Conservation (phyloP, 2,329 filamentous ascomycete genomes). For the Waltergamsia citrina region DNA sequence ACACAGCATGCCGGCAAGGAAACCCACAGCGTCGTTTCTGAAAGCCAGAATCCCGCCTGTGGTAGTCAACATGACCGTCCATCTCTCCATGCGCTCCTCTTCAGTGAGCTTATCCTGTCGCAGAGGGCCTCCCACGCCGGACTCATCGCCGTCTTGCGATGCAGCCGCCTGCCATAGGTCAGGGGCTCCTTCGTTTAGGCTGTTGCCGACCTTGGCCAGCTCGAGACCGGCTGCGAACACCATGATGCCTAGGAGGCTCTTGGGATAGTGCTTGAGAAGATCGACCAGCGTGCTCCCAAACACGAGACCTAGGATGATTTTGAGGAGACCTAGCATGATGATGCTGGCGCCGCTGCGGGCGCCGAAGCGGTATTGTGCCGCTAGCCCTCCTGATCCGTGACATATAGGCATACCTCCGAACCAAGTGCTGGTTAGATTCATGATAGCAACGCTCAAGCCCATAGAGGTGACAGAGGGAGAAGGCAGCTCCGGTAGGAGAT, state of each 20-base stretch:
- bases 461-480: slow-evolving; percentile 66
- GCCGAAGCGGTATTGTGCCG: slow-evolving; percentile 85
- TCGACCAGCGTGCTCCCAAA: slow-evolving; percentile 67
- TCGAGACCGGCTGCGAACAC: slow-evolving; percentile 85
- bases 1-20: slow-evolving; percentile 72
- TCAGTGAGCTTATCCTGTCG: slow-evolving; percentile 48
- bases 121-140: slow-evolving; percentile 19
- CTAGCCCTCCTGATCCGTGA: slow-evolving; percentile 84
- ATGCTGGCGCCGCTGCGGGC: slow-evolving; percentile 80
- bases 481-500: slow-evolving; percentile 62
- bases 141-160: slow-evolving; percentile 21
- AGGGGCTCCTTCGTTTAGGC: slow-evolving; percentile 62
- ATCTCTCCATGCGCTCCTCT: slow-evolving; percentile 62
- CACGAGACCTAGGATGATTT: slow-evolving; percentile 65
- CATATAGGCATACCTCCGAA: slow-evolving; percentile 94
- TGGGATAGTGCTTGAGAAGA: slow-evolving; percentile 65
- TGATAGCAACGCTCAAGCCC: slow-evolving; percentile 69
- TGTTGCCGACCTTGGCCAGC: slow-evolving; percentile 75
- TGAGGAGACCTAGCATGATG: slow-evolving; percentile 67
- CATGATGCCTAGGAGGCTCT: slow-evolving; percentile 72
- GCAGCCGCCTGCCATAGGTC: slow-evolving; percentile 49
- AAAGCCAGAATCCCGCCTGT: slow-evolving; percentile 75
- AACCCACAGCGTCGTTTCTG: slow-evolving; percentile 83
- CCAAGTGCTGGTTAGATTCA: slow-evolving; percentile 83
- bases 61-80: slow-evolving; percentile 86